Base-by-base conservation (phyloP, 2,329 filamentous ascomycete genomes). In the Dissoconium aciculare region DNA sequence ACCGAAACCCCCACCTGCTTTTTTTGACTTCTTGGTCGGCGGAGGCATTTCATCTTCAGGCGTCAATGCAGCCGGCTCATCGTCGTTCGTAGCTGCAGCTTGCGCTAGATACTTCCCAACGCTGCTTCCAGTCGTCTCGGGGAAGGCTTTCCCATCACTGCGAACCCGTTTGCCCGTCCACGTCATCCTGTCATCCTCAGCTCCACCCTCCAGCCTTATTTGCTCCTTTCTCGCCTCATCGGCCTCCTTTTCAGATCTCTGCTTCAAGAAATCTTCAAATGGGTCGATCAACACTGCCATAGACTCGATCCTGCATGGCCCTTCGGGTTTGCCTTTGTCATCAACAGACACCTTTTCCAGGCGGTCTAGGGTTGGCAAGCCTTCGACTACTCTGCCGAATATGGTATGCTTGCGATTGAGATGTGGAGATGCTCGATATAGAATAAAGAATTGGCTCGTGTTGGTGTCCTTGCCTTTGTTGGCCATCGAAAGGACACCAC, bases 381-480 rank as follows among this genome's bases (percentile, higher is more conserved):
- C 87, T 15, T 78, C 81, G 1, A 91, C 78, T 0, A 95, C 73
- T 21, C 74, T 73, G 2, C 78, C 89, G 48, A 98, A 98, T 24
- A 98, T 80, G n/a, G 89, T 95, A 57, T 98, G 89, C 51, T 98
- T 98, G 36, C 77, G 70, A 55, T 98, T 83, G 1, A 98, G 68
- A 58, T 98, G 89, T 40, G 78, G 75, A 0, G 77, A 72, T 1
- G 79, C 66, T 30, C 82, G 76, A 55, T 98, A 98, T 0, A 78
- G 81, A 50, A 98, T 79, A 63, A 95, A 98, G 56, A 78, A 98
- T 56, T 98, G 89, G 44, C 74, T 82, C 5, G 81, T 89, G 57
- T 98, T 98, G 13, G 87, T 95, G 51, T 94, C 87, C 51, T 94
- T 94, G 35, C 89, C 89, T 53, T 98, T 98, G 57, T 98, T 98